A percentile compares a stretch with the other conserved stretches of the same genome.
phyloP scores from a whole-genome alignment of 805 yeast species.

The Candida awuae region DNA sequence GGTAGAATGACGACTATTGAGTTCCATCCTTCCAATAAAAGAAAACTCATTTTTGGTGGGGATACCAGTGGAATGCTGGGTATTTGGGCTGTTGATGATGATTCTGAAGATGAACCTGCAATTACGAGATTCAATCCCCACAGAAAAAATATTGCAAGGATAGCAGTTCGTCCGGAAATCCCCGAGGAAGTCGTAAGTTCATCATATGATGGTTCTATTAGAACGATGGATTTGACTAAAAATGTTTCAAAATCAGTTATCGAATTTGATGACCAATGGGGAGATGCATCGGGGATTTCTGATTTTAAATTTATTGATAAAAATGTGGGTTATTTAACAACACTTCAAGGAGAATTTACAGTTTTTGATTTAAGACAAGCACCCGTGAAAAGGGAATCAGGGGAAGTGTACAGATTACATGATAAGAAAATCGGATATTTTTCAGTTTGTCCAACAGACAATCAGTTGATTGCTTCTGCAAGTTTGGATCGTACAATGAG shows the following conservation, averaged over 20 bases:
- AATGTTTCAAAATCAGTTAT: slow-evolving; percentile 54
- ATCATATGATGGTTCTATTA: slow-evolving; percentile 83
- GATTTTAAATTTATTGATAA: slow-evolving; percentile 57
- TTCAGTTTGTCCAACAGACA: slow-evolving; percentile 59
- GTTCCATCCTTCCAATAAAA: slow-evolving; percentile 66
- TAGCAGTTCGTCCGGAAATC: slow-evolving; percentile 42
- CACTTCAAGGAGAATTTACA: slow-evolving; percentile 73
- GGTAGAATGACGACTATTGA: slow-evolving; percentile 66
- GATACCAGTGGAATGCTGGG: slow-evolving; percentile 86
- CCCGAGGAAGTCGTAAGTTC: slow-evolving; percentile 51
- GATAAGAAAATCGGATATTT: slow-evolving; percentile 93
- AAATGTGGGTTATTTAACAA: slow-evolving; percentile 61
- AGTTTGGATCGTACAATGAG: slow-evolving; percentile 81
- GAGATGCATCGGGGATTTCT: slow-evolving; percentile 58
- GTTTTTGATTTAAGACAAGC: slow-evolving; percentile 56
- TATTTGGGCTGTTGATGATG: slow-evolving; percentile 67
- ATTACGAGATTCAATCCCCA: slow-evolving; percentile 67
- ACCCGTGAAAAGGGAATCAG: slow-evolving; percentile 10
- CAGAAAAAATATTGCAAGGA: slow-evolving; percentile 59
- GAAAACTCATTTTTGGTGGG: slow-evolving; percentile 70
- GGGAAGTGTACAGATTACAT: slow-evolving; percentile 51
- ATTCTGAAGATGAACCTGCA: slow-evolving; percentile 36
- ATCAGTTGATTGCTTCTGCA: slow-evolving; percentile 71
- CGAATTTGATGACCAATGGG: slow-evolving; percentile 47
- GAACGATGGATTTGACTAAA: slow-evolving; percentile 60